A percentile compares a stretch with the other conserved stretches of the same genome.
Evolutionary conservation across 2,329 filamentous ascomycete genomes (phyloP).

Genomic region (Didymella keratinophila): DNA sequence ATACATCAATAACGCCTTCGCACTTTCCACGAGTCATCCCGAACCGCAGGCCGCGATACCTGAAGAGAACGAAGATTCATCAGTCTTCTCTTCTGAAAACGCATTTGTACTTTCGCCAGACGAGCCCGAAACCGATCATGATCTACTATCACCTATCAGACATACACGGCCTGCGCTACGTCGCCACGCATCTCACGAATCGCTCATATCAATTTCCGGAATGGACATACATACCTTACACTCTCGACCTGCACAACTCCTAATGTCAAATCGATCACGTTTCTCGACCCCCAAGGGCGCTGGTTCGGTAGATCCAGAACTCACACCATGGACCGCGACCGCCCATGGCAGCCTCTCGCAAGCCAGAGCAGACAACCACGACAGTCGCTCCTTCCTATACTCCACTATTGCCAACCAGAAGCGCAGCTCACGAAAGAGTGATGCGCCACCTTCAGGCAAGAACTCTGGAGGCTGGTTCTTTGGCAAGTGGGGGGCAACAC

Average conservation of each 20-base stretch:
- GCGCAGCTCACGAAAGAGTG: slow-evolving; percentile 32
- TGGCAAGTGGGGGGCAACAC: slow-evolving; percentile 67
- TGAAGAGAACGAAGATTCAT: slow-evolving; percentile 46
- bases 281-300: slow-evolving; percentile 57
- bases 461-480: slow-evolving; percentile 72
- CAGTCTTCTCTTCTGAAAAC: slow-evolving; percentile 23
- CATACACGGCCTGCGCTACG: slow-evolving; percentile 60
- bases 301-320: slow-evolving; percentile 51
- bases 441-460: slow-evolving; percentile 47
- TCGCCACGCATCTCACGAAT: slow-evolving; percentile 81
- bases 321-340: slow-evolving; percentile 56
- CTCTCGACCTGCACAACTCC: slow-evolving; percentile 77
- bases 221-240: slow-evolving; percentile 89
- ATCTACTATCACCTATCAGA: slow-evolving; percentile 40
- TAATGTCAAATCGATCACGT: slow-evolving; percentile 61
- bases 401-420: slow-evolving; percentile 41
- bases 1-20: slow-evolving; percentile 41
- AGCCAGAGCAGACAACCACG: slow-evolving; percentile 59
- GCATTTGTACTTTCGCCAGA: slow-evolving; percentile 35
- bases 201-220: slow-evolving; percentile 83
- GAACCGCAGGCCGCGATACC: slow-evolving; percentile 44
- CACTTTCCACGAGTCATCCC: slow-evolving; percentile 33
- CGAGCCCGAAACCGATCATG: slow-evolving; percentile 42
- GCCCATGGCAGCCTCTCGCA: slow-evolving; percentile 61
- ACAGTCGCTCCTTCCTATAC: slow-evolving; percentile 62